phyloP scores from a whole-genome alignment of 768 basidiomycete genomes.

The Termitomyces titanicus region DNA sequence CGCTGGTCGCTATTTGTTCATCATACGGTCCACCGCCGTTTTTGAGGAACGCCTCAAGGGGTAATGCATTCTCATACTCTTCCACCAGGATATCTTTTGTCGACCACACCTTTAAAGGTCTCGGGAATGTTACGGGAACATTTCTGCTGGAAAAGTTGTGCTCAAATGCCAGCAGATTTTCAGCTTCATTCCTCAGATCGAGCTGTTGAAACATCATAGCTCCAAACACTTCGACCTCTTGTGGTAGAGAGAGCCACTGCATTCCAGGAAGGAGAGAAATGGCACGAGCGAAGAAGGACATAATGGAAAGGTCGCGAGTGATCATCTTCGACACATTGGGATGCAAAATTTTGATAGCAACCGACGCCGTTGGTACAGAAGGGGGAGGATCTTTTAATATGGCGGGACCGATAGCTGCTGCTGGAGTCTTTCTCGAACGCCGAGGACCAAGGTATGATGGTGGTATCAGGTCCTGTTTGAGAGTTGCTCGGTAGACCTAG shows the following conservation, averaged over 20 bases:
- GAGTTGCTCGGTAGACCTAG: constrained; percentile 85
- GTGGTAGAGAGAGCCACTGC: constrained; percentile 93
- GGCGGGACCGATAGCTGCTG: constrained; percentile 43
- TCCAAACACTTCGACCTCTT: constrained; percentile 94
- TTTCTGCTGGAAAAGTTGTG: constrained; percentile 77
- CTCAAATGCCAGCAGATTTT: constrained; percentile 84
- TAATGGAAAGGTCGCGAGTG: constrained; percentile 87
- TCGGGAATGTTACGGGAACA: constrained; percentile 85
- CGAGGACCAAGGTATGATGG: constrained; percentile 80
- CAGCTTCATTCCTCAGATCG: constrained; percentile 85
- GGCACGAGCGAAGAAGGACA: constrained; percentile 84
- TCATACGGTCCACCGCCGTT: constrained; percentile 94
- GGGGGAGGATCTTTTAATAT: constrained; percentile 66
- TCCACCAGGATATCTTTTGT: constrained; percentile 83
- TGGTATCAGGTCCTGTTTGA: constrained; percentile 82
- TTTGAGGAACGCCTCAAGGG: constrained; percentile 79
- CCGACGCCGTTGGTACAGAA: constrained; percentile 76
- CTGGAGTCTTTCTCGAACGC: constrained; percentile 46
- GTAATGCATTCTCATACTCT: constrained; percentile 90
- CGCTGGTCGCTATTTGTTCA: constrained; percentile 84
- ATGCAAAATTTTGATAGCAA: constrained; percentile 96
- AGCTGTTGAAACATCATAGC: constrained; percentile 95
- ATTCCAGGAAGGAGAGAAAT: constrained; percentile 85
- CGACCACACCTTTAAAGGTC: constrained; percentile 81
- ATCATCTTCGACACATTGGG: constrained; percentile 83